phyloP scores from a whole-genome alignment of 352 stramenopile genomes.

The Phytophthora cactorum region DNA sequence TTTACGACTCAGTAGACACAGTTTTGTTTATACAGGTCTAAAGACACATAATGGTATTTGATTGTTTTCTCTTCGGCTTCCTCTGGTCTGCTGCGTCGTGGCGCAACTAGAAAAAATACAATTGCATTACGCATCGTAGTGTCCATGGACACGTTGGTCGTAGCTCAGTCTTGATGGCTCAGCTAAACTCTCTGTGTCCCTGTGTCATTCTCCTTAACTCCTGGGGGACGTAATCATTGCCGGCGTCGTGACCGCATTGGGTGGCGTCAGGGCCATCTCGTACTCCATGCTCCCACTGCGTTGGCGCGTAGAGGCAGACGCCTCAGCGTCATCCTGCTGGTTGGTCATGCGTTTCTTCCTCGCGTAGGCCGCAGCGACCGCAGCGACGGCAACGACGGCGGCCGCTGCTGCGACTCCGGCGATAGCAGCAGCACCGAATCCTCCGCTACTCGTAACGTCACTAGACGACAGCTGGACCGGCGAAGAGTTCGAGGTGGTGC shows the following conservation, averaged over 20 bases:
- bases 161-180: constrained; percentile 26
- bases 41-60: constrained; percentile 39
- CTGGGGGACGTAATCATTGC: constrained; percentile 30
- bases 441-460: neutral
- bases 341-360: constrained; percentile 15
- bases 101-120: constrained; percentile 22
- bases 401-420: constrained; percentile 16
- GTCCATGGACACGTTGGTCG: constrained; percentile 23
- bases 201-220: constrained; percentile 20
- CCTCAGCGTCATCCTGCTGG: constrained; percentile 4
- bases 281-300: constrained; percentile 38
- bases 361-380: constrained; percentile 21
- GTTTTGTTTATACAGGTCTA: constrained; percentile 20
- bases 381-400: constrained; percentile 22
- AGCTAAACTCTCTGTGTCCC: constrained; percentile 7
- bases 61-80: constrained; percentile 36
- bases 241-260: constrained; percentile 19
- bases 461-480: constrained; percentile 25
- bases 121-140: constrained; percentile 24
- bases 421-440: constrained; percentile 7
- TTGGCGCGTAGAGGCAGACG: constrained; percentile 3
- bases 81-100: constrained; percentile 25
- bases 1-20: constrained; percentile 24
- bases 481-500: constrained; percentile 12
- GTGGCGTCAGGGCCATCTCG: constrained; percentile 39